Evolutionary conservation across 2,329 filamentous ascomycete genomes (phyloP).

Genomic region (Scedosporium boydii): DNA sequence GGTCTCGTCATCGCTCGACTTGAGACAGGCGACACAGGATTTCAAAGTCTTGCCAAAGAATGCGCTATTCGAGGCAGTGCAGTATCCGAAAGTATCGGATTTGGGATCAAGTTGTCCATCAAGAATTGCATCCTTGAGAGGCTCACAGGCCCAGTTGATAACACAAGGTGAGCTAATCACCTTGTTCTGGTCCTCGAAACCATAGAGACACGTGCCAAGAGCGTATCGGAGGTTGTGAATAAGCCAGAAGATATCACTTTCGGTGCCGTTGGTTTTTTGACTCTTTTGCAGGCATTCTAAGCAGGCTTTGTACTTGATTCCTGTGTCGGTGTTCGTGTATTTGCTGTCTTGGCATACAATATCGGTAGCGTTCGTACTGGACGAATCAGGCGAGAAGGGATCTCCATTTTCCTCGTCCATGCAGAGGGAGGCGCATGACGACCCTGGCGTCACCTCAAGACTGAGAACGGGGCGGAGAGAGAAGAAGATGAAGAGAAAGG

Average conservation of each 20-base stretch:
- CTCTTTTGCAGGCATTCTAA: constrained; percentile 37
- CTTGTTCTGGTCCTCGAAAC: constrained; percentile 17
- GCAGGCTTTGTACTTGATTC: constrained; percentile 38
- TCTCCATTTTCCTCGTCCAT: constrained; percentile 27
- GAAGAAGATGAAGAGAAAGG: constrained; percentile 1
- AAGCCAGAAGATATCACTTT: constrained; percentile 35
- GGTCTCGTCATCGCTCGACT: constrained; percentile 25
- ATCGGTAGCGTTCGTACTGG: constrained; percentile 34
- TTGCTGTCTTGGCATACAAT: constrained; percentile 34
- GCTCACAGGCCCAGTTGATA: constrained; percentile 28
- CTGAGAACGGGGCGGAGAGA: constrained; percentile 8
- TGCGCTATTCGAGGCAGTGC: constrained; percentile 23
- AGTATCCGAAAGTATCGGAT: constrained; percentile 28
- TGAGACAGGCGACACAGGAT: constrained; percentile 32
- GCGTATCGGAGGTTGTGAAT: constrained; percentile 42
- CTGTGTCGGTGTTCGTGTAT: constrained; percentile 25
- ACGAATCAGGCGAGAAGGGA: constrained; percentile 21
- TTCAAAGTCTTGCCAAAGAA: constrained; percentile 22
- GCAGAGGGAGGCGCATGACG: constrained; percentile 38
- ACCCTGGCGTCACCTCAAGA: constrained; percentile 40
- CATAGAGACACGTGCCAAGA: constrained; percentile 36
- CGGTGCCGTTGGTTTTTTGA: constrained; percentile 24
- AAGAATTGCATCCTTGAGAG: constrained; percentile 27
- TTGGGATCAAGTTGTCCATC: constrained; percentile 19
- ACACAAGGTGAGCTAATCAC: constrained; percentile 31